Conservation (phyloP, 805 yeast species). For the Cyberlindnera japonica region DNA sequence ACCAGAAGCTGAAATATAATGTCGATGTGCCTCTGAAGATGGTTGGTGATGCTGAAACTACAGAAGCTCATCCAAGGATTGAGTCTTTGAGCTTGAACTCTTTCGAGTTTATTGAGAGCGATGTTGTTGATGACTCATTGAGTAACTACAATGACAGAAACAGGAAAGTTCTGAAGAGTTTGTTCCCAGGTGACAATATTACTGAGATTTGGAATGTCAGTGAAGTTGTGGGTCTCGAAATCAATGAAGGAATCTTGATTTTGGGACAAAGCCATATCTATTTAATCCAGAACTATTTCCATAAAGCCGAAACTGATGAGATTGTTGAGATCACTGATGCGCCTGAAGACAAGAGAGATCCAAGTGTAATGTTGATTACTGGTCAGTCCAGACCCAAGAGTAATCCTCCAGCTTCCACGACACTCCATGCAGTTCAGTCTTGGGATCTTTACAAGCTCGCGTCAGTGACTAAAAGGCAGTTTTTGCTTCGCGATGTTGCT, state of each 20-base stretch:
- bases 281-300: conserved; percentile 66
- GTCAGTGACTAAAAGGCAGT: conserved; percentile 69
- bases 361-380: conserved; percentile 60
- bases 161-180: conserved; percentile 65
- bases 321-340: conserved; percentile 66
- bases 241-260: conserved; percentile 71
- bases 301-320: conserved; percentile 45
- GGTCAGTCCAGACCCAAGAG: conserved; percentile 36
- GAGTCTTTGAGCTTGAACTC: conserved; percentile 30
- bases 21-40: conserved; percentile 37
- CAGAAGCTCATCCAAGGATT: conserved; percentile 15
- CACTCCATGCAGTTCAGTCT: conserved; percentile 45
- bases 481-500: conserved; percentile 75
- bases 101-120: conserved; percentile 44
- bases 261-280: conserved; percentile 64
- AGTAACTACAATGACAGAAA: conserved; percentile 59
- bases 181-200: conserved; percentile 68
- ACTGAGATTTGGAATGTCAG: conserved; percentile 73
- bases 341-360: conserved; percentile 58
- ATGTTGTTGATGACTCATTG: conserved; percentile 31
- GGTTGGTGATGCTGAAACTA: conserved; percentile 2
- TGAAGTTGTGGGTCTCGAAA: conserved; percentile 70
- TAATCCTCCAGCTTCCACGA: conserved; percentile 18
- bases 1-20: conserved; percentile 40
- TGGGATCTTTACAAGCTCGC: conserved; percentile 63